Base-by-base conservation (phyloP, 228 moss, liverwort and hornwort species). In the Sphagnum magellanicum region DNA sequence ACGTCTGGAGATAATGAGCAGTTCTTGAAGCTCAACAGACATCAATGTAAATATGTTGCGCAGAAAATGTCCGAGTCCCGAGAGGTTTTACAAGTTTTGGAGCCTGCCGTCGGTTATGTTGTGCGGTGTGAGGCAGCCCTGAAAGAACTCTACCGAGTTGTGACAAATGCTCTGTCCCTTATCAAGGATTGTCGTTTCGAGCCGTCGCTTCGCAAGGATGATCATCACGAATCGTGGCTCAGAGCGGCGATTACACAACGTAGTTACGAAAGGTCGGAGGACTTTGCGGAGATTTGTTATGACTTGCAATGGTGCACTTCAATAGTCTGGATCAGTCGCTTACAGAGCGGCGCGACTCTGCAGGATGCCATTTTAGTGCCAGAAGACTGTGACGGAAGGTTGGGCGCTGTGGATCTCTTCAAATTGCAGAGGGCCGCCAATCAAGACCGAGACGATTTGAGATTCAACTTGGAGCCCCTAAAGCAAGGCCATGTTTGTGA, bases 111-210 rank as follows among this genome's bases (percentile, higher is more conserved):
- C 32, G 32, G 32, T 32, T 32, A 2, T 32, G 32, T 32, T 32
- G 32, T 32, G 32, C 32, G 32, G 32, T 32, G 32, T 32, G 32
- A 32, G 32, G 32, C 60, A 64, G 65, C 61, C 6, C 55, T 16
- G 6, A 46, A 52, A 16, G 76, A 72, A 50, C 71, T 68, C n/a
- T 52, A 59, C 16, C 72, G 64, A 8, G 68, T 68, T 58, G 16
- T 72, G 64, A 68, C 63, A 46, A 50, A 52, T 5, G 55, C 60
- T 0, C 63, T 70, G 64, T 13, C 48, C 8, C 53, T 78, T 49
- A 53, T 78, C 68, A 48, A 50, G 64, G 67, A 64, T 12, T 78
- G 73, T 67, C 71, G 71, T 53, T 70, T 66, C 66, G 48, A 10
- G 32, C 32, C 32, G 32, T 32, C 32, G 32, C 32, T 32, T 32